Evolutionary conservation across 2,329 filamentous ascomycete species (phyloP), one percentile per base, ranked within the genome.

Genomic region (Aspergillus bombycis): DNA sequence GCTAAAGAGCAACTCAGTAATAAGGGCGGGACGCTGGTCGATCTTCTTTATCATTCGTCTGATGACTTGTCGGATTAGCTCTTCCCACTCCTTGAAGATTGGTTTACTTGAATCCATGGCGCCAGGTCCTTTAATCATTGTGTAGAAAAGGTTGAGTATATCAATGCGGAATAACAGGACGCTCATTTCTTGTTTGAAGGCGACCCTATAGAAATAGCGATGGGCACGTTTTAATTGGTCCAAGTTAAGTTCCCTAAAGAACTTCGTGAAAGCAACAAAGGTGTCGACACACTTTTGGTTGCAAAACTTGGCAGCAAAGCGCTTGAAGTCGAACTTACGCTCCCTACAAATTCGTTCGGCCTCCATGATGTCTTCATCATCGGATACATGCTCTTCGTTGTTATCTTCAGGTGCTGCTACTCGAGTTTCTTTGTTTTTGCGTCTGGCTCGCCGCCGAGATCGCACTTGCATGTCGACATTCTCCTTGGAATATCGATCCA

Each of bases 391-490:
- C 10, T 82, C 84, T 43, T 83, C 81, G 16, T 88, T 82, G 0
- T 81, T 82, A 16, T 84, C 84, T 8, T 83, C 82, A 14, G 82
- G 75, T 10, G 63, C 71, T 4, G 72, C 67, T 21, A 77, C 75
- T 48, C 76, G 75, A 26, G 73, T 78, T 68, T 77, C 80, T 68
- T 80, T 85, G 77, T 90, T 91, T 80, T 92, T 95, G 71, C 85
- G 88, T 50, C 90, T 86, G 5, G 89, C 87, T 56, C 90, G 85
- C 67, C 90, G 88, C 65, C 91, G 89, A 0, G 93, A 96, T 58
- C 94, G 91, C 28, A 99, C 89, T 77, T 98, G 94, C 83, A 99
- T 88, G 72, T 98, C 93, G 7, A 91, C 88, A 71, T 99, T 98
- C 73, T 96, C 92, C 76, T 97, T 97, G 0, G 94, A 94, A 74